phyloP scores from a whole-genome alignment of 768 basidiomycete species.

The Trametopsis cervina region DNA sequence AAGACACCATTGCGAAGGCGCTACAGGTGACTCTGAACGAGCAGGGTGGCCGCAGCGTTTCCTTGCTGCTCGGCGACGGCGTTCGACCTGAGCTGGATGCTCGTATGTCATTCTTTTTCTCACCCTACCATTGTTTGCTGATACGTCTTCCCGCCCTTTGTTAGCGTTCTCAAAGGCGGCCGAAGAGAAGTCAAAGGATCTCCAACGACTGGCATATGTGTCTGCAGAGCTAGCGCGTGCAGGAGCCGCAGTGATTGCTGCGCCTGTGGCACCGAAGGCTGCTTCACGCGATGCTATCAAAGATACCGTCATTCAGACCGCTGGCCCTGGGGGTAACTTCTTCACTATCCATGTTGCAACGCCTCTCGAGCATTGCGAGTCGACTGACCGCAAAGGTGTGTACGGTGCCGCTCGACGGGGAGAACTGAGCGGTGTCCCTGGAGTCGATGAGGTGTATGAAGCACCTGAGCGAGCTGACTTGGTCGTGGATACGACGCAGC shows the following conservation, averaged over 20 bases:
- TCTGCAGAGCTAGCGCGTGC: conserved; percentile 88
- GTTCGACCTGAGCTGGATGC: conserved; percentile 63
- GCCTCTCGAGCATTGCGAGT: conserved; percentile 86
- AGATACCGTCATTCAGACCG: conserved; percentile 63
- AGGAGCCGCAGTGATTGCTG: conserved; percentile 91
- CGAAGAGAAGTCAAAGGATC: conserved; percentile 76
- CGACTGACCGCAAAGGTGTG: conserved; percentile 77
- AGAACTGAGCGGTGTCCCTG: conserved; percentile 80
- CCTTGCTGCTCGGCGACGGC: conserved; percentile 84
- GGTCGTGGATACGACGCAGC: conserved; percentile 70
- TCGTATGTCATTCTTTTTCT: conserved; percentile 29
- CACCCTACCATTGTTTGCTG: neutral
- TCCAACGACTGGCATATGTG: conserved; percentile 85
- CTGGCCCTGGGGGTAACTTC: conserved; percentile 89
- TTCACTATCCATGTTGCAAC: conserved; percentile 95
- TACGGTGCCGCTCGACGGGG: conserved; percentile 80
- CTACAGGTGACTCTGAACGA: conserved; percentile 91
- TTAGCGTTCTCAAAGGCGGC: conserved; percentile 60
- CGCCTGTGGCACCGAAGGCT: conserved; percentile 84
- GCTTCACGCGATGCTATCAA: conserved; percentile 68
- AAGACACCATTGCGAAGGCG: conserved; percentile 86
- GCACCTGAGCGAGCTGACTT: conserved; percentile 73
- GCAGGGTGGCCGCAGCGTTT: conserved; percentile 92
- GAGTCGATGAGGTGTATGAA: conserved; percentile 86
- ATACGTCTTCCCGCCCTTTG: neutral